Evolutionary conservation across 176 grass and related monocot genomes (phyloP).

Genomic region (Triticum aestivum): IWGSC_CS_RefSeq_v2.1 NC_057794.1:397787261-397787760

Average conservation of each 20-base stretch:
- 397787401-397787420: slow-evolving; percentile 58
- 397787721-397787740: slow-evolving; percentile 5
- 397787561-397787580: slow-evolving; percentile 19
- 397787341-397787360: slow-evolving; percentile 45
- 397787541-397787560: neutral
- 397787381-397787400: slow-evolving; percentile 67
- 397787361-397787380: slow-evolving; percentile 88
- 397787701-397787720: slow-evolving; percentile 1
- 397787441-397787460: neutral
- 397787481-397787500: slow-evolving; percentile 17
- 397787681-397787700: neutral
- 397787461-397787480: slow-evolving; percentile 27
- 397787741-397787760: slow-evolving; percentile 20
- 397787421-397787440: slow-evolving; percentile 88
- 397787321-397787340: neutral
- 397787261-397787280: neutral
- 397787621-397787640: slow-evolving; percentile 31
- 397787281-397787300: neutral
- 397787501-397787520: slow-evolving; percentile 24
- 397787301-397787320: neutral
- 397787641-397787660: slow-evolving; percentile 23
- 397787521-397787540: neutral
- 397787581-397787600: slow-evolving; percentile 6
- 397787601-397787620: slow-evolving; percentile 28
- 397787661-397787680: slow-evolving; percentile 38